A percentile compares a stretch with the other conserved stretches of the same genome.
Conservation (phyloP, 345 rosid species). For the Bruguiera sexangula region DNA sequence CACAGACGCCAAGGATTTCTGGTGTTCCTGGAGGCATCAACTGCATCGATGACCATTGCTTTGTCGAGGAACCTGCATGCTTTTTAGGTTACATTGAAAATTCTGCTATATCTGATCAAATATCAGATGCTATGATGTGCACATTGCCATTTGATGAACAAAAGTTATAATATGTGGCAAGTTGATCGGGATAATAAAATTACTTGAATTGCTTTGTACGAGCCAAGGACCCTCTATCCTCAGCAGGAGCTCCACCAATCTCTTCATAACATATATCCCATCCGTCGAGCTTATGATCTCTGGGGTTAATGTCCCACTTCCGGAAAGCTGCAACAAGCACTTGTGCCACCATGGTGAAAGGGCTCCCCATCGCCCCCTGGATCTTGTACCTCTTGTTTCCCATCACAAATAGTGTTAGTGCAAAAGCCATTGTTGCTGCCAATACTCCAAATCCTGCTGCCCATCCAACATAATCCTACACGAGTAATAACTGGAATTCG, state of each 20-base stretch:
- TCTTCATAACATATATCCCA: constrained; percentile 36
- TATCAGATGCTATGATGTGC: not conserved
- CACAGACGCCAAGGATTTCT: constrained; percentile 84
- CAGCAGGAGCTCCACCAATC: not conserved
- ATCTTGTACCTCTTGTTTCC: constrained; percentile 59
- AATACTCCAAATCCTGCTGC: constrained; percentile 54
- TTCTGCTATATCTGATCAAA: not conserved
- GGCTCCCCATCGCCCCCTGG: constrained; percentile 61
- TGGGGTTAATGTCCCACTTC: constrained; percentile 48
- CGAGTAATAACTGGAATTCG: not conserved
- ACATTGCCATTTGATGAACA: not conserved
- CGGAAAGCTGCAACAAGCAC: constrained; percentile 61
- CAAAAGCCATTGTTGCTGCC: constrained; percentile 46
- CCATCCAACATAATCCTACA: constrained; percentile 81
- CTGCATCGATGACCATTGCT: constrained; percentile 23
- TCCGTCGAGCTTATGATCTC: constrained; percentile 28
- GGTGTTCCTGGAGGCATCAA: constrained; percentile 34
- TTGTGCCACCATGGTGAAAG: constrained; percentile 54
- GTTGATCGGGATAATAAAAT: too few relatives aligned
- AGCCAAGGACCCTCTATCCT: constrained; percentile 19
- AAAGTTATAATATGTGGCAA: too few relatives aligned
- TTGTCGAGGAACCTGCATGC: constrained; percentile 63
- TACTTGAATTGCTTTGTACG: constrained; percentile 45
- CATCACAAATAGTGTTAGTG: constrained; percentile 42
- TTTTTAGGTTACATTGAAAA: not conserved